phyloP scores from a whole-genome alignment of 2,329 filamentous ascomycete genomes.

The Fusarium sp. region DNA sequence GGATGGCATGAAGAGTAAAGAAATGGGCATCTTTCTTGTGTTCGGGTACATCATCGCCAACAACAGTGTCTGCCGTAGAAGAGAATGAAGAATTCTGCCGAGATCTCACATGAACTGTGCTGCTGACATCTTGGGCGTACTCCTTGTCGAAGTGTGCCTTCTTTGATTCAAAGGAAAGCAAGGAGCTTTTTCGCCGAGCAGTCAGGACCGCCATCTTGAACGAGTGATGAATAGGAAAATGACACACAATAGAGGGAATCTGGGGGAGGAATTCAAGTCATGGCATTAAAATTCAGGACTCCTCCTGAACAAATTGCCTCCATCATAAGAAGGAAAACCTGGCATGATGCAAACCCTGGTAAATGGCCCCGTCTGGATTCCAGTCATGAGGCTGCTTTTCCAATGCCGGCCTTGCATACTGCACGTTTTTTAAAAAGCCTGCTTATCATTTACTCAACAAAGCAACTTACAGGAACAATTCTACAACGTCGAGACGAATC shows the following conservation, averaged over 20 bases:
- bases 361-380: too few relatives aligned
- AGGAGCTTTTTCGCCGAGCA: neutral
- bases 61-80: slow-evolving; percentile 20
- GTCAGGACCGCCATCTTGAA: slow-evolving; percentile 1
- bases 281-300: too few relatives aligned
- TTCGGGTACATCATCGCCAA: neutral
- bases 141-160: neutral
- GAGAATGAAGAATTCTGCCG: slow-evolving; percentile 22
- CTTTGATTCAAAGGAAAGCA: neutral
- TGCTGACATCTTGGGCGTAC: neutral
- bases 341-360: too few relatives aligned
- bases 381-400: too few relatives aligned
- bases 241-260: neutral
- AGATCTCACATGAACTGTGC: neutral
- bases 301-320: too few relatives aligned
- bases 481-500: neutral
- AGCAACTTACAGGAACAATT: slow-evolving; percentile 15
- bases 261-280: neutral
- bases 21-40: neutral
- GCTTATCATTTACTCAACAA: slow-evolving; percentile 1
- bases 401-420: neutral
- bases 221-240: too few relatives aligned
- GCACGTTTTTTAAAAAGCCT: neutral
- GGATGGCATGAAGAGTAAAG: slow-evolving; percentile 3
- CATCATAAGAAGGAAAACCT: too few relatives aligned